Base-by-base conservation (phyloP, 148 eudicot genomes). In the Selenicereus undatus region DNA sequence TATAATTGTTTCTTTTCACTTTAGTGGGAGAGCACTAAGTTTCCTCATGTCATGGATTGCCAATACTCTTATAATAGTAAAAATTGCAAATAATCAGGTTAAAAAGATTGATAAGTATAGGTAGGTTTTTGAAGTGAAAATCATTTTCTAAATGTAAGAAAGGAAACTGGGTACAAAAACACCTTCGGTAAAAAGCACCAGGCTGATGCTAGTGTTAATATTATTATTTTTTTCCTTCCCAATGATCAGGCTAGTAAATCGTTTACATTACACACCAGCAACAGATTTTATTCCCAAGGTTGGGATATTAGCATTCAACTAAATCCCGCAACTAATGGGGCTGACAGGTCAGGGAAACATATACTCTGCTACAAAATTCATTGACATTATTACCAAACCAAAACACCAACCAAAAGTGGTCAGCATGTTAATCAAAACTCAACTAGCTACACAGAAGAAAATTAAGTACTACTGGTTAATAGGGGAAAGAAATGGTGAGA, bases 401-500 rank as follows among this genome's bases (percentile, higher is more conserved):
- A 32, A 80, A 71, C 36, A 56, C 82, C 77, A 80, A 80, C 71
- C 64, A 80, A 36, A 74, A 80, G 7, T 20, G 82, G 82, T 11
- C 77, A 69, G 54, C 77, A 80, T 51, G 71, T 80, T 73, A 35
- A 80, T 18, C 35, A 56, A 4, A 80, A 64, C 8, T 4, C 69
- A 64, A 2, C 66, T 22, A 62, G 10, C 6, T 11, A 22, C 26
- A 62, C 50, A 71, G 26, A 21, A 8, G 24, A 36, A 71, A 35
- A 35, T 10, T 24, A 71, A 71, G 39, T 22, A 11, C 2, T 14
- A 21, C 2, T 39, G 48, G n/a, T 20, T 6, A 71, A 71, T 35
- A 18, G 17, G 65, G 43, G 43, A 39, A 7, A 39, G 43, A 39
- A 39, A 39, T 39, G 8, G 43, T 7, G 3, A 39, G 43, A 7